phyloP scores from a whole-genome alignment of 2,329 filamentous ascomycete species.

The Colletotrichum filicis region DNA sequence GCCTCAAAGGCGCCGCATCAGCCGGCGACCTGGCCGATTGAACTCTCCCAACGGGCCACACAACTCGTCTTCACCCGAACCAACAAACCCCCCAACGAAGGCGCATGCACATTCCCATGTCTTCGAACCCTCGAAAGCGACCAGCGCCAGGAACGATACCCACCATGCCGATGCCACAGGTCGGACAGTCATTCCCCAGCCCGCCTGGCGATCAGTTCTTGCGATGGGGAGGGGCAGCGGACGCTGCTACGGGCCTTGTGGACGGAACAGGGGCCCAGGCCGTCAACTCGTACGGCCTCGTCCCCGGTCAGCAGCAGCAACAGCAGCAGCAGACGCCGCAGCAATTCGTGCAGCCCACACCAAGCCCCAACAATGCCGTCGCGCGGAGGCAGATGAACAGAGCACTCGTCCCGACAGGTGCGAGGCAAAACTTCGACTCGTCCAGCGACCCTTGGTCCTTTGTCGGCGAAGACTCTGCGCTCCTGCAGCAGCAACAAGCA shows the following conservation, averaged over 20 bases:
- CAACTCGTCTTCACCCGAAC: not conserved
- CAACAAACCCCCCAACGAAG: too few species aligned
- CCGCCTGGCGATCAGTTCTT: slow-evolving; percentile 59
- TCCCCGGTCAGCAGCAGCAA: slow-evolving; percentile 49
- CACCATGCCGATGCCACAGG: slow-evolving; percentile 62
- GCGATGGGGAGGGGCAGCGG: slow-evolving; percentile 55
- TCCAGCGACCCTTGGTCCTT: slow-evolving; percentile 55
- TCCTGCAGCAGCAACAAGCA: slow-evolving; percentile 42
- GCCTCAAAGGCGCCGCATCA: slow-evolving; percentile 16
- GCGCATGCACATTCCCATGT: slow-evolving; percentile 51
- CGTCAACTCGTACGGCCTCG: slow-evolving; percentile 51
- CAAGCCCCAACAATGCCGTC: slow-evolving; percentile 53
- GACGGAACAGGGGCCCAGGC: slow-evolving; percentile 46
- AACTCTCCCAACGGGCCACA: slow-evolving; percentile 4
- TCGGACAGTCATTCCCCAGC: slow-evolving; percentile 60
- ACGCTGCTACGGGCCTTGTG: slow-evolving; percentile 48
- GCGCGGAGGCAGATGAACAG: slow-evolving; percentile 64
- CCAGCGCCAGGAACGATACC: slow-evolving; percentile 78
- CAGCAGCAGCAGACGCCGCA: slow-evolving; percentile 47
- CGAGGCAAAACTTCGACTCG: slow-evolving; percentile 50
- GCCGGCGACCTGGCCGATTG: slow-evolving; percentile 15
- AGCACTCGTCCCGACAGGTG: slow-evolving; percentile 57
- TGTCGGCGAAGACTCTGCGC: slow-evolving; percentile 51
- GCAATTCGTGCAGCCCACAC: slow-evolving; percentile 40
- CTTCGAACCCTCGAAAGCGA: slow-evolving; percentile 73